Evolutionary conservation across 306 rosid genomes (phyloP).

Genomic region (Trifolium dubium): DNA sequence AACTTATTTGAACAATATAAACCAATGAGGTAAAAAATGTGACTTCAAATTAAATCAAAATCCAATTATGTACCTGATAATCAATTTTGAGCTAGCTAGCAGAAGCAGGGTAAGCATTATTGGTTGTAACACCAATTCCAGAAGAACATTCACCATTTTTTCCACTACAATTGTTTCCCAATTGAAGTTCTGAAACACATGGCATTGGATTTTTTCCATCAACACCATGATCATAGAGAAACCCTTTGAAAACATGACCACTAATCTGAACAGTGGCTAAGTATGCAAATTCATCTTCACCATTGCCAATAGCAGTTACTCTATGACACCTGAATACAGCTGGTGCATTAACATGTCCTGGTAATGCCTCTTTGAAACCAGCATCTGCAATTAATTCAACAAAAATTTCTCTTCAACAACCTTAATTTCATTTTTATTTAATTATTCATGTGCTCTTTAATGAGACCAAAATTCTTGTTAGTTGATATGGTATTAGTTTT

Average conservation of each 20-base stretch:
- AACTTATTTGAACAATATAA: neutral
- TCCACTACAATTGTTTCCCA: constrained; percentile 55
- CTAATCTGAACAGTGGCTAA: constrained; percentile 77
- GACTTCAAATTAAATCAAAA: constrained; percentile 4
- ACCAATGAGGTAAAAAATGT: neutral
- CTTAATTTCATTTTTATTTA: neutral
- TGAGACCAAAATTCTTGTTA: neutral
- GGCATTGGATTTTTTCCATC: constrained; percentile 60
- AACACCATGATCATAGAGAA: constrained; percentile 82
- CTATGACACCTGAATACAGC: constrained; percentile 78
- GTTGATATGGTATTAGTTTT: too few relatives aligned
- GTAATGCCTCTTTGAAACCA: constrained; percentile 58
- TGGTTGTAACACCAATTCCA: constrained; percentile 45
- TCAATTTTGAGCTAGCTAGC: constrained; percentile 8
- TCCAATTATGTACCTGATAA: constrained; percentile 9
- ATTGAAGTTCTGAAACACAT: constrained; percentile 59
- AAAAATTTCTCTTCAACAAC: neutral
- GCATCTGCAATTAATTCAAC: constrained; percentile 55
- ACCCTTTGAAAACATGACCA: constrained; percentile 84
- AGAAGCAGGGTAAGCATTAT: constrained; percentile 53
- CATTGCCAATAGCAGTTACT: constrained; percentile 72
- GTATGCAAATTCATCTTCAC: constrained; percentile 71
- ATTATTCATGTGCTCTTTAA: too few relatives aligned
- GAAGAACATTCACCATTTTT: constrained; percentile 63
- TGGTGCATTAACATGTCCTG: constrained; percentile 70